phyloP scores from a whole-genome alignment of 306 rosid genomes.

The Ormosia emarginata region DNA sequence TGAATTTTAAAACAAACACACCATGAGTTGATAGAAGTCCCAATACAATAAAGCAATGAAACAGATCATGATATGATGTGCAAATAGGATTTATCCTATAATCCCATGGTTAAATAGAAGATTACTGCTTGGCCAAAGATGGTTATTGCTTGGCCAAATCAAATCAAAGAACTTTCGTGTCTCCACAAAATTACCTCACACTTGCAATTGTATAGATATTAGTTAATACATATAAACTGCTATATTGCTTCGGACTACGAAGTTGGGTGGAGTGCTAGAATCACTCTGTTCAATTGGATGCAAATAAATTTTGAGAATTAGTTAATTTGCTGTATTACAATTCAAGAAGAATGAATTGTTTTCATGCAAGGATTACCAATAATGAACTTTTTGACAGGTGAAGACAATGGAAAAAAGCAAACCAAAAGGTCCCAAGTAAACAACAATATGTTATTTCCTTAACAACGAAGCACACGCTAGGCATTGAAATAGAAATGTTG shows the following conservation, averaged over 20 bases:
- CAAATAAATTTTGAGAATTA: slow-evolving; percentile 33
- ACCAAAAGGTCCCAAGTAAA: slow-evolving; percentile 35
- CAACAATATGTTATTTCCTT: slow-evolving; percentile 44
- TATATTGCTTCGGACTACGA: slow-evolving; percentile 32
- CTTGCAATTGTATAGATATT: slow-evolving; percentile 41
- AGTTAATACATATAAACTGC: slow-evolving; percentile 37
- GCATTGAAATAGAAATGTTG: not conserved
- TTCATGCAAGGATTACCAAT: slow-evolving; percentile 35
- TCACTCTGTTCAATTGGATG: slow-evolving; percentile 48
- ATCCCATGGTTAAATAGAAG: no score
- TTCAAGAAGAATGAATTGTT: slow-evolving; percentile 27
- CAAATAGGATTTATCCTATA: no score
- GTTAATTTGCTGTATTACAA: slow-evolving; percentile 36
- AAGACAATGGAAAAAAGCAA: slow-evolving; percentile 33
- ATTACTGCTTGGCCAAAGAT: no score
- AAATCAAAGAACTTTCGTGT: slow-evolving; percentile 26
- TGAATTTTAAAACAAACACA: no score
- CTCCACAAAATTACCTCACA: slow-evolving; percentile 37
- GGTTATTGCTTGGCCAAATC: slow-evolving; percentile 45
- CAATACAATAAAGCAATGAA: no score
- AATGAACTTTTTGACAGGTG: slow-evolving; percentile 21
- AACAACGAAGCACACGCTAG: slow-evolving; percentile 20
- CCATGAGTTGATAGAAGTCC: no score
- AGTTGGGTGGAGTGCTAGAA: slow-evolving; percentile 41
- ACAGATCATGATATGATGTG: no score